Evolutionary conservation across 2,329 filamentous ascomycete genomes (phyloP), one percentile per base, ranked within the genome.

Genomic region (Epichloe gansuensis): DNA sequence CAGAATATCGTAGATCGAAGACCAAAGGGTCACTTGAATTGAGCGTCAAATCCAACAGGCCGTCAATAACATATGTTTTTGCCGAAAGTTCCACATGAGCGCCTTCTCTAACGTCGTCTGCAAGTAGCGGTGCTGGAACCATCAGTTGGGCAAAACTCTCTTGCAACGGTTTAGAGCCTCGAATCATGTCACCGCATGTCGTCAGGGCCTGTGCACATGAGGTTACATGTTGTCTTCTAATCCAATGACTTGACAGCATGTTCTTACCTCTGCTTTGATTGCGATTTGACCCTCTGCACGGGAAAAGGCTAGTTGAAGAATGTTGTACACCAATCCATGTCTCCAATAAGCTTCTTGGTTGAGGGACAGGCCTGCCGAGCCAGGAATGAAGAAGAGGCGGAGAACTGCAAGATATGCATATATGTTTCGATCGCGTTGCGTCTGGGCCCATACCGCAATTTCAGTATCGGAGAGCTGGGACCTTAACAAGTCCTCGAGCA

Each of bases 271-370:
- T 38, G 88, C 83, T 64, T 86, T 88, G 59, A 97, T 91, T 56
- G 84, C 81, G 43, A 86, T 73, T 61, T 86, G 85, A 23, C 52
- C 53, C 53, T 87, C 83, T 28, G 75, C 75, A 51, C 78, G 79
- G 55, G 82, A 85, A 65, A 97, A 97, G 3, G 88, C 86, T 54
- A 96, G 77, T 59, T 89, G 85, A 31, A 97, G 73, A 34, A 93
- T 82, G 60, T 89, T 82, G 58, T 86, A 83, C 47, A 93, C 77
- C 9, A 95, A 76, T 9, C 87, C 87, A 65, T 88, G 82, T 57
- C 90, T 85, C 77, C 87, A 91, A 60, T 95, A 95, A 6, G 88
- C 83, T 48, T 77, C 75, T 67, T 97, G 93, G 62, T 97, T 98
- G 57, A 86, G 82, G 35, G 80, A 72, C 2, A 90, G 94, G 44